Conservation (phyloP, 352 stramenopile species). For the Globisporangium orthogonon region DNA sequence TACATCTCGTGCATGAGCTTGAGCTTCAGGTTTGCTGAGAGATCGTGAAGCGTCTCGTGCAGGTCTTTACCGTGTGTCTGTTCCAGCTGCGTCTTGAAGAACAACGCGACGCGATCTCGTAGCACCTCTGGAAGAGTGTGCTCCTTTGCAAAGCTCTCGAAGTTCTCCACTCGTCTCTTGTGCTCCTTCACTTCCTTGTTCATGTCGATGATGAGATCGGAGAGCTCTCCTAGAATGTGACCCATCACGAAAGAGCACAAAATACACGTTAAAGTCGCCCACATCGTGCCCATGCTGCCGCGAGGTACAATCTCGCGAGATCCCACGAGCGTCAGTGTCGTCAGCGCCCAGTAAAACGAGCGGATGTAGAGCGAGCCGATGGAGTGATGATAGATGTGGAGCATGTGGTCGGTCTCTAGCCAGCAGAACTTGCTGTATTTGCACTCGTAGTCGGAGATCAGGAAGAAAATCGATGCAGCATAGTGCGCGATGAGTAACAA, state of each 20-base stretch:
- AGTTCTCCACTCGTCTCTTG: conserved; percentile 60
- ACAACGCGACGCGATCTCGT: conserved; percentile 44
- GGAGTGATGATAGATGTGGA: conserved; percentile 54
- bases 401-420: conserved; percentile 49
- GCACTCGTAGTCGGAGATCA: conserved; percentile 56
- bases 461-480: conserved; percentile 62
- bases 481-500: conserved; percentile 57
- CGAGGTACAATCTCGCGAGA: conserved; percentile 52
- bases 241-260: conserved; percentile 71
- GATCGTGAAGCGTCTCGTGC: conserved; percentile 41
- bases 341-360: conserved; percentile 71
- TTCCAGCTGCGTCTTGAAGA: conserved; percentile 55
- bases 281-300: conserved; percentile 35
- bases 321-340: conserved; percentile 51
- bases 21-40: conserved; percentile 61
- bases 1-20: conserved; percentile 78
- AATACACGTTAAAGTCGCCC: conserved; percentile 51
- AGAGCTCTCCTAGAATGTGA: conserved; percentile 65
- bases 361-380: conserved; percentile 45
- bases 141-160: conserved; percentile 68
- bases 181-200: conserved; percentile 70
- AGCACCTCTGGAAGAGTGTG: conserved; percentile 39
- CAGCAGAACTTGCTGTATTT: conserved; percentile 34
- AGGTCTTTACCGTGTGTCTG: conserved; percentile 42
- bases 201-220: conserved; percentile 67